These are phyloP conservation scores for Rhododendron henanense DNA, from an alignment of 148 eudicot genomes.

Conservation along the genomic window DNA sequence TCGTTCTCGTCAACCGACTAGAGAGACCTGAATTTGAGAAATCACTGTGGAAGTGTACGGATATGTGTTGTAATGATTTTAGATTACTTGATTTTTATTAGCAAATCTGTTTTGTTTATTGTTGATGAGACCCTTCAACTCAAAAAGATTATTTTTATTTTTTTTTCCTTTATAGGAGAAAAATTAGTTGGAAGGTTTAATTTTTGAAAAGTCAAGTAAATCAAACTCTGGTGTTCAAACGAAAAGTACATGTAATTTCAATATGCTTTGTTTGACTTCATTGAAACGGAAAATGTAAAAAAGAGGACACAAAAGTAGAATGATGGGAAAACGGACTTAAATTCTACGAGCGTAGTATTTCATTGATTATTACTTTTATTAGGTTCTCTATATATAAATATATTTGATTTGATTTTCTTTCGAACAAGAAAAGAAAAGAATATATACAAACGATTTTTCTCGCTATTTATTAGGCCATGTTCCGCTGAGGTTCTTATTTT, in stretches of 20 bases:
- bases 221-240: background rate
- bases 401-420: background rate
- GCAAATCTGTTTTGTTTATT: background rate
- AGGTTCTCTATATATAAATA: background rate
- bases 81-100: background rate
- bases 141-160: background rate
- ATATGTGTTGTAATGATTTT: background rate
- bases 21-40: background rate
- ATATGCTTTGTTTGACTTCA: background rate
- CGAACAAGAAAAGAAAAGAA: background rate
- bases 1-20: background rate
- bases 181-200: background rate
- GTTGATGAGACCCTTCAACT: background rate
- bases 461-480: background rate
- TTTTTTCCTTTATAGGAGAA: background rate
- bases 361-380: background rate
- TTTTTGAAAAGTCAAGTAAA: background rate
- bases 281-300: background rate
- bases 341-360: background rate
- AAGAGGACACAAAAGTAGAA: background rate
- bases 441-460: background rate
- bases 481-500: too few species aligned
- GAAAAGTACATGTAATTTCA: background rate
- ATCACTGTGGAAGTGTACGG: background rate
- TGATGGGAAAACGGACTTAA: background rate